Evolutionary conservation across 192 early-diverging fungal species (phyloP).

Genomic region (Powellomyces hirtus): DNA sequence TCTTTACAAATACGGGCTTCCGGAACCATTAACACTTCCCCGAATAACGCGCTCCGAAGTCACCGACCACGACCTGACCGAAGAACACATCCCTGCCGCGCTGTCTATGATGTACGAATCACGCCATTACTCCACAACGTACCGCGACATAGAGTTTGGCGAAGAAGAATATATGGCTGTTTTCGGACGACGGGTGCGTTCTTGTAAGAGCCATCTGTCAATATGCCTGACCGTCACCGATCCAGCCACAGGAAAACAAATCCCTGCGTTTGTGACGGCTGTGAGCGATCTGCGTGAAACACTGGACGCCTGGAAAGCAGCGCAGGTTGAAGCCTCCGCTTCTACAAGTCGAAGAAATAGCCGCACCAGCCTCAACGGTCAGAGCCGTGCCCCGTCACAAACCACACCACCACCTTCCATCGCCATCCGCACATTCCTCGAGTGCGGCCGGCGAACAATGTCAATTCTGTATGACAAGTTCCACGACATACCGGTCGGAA

Average conservation of each 20-base stretch:
- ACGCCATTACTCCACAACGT: conserved; percentile 4
- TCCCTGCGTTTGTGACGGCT: conserved; percentile 4
- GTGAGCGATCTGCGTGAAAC: conserved; percentile 4
- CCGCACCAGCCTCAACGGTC: not conserved
- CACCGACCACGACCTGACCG: not conserved
- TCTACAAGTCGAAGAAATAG: not conserved
- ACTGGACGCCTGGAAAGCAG: conserved; percentile 1
- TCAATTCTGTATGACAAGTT: not conserved
- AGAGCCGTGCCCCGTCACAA: not conserved
- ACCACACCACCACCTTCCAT: not conserved
- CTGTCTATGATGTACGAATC: conserved; percentile 5
- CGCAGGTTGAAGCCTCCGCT: not conserved
- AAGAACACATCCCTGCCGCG: not conserved
- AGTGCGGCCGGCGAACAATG: not conserved
- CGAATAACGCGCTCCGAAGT: not conserved
- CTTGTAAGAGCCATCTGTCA: not conserved
- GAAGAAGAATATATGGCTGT: not conserved
- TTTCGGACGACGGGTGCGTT: not conserved
- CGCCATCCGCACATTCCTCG: conserved; percentile 3
- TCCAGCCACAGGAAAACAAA: not conserved
- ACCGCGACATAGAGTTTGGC: not conserved
- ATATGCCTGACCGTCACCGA: not conserved
- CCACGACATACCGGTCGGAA: not conserved
- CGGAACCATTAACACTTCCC: not conserved
- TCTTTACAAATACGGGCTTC: too few species aligned